These are phyloP conservation scores for Stagonosporopsis vannaccii DNA, from an alignment of 2,329 filamentous ascomycete species.

Conservation along the genomic window DNA sequence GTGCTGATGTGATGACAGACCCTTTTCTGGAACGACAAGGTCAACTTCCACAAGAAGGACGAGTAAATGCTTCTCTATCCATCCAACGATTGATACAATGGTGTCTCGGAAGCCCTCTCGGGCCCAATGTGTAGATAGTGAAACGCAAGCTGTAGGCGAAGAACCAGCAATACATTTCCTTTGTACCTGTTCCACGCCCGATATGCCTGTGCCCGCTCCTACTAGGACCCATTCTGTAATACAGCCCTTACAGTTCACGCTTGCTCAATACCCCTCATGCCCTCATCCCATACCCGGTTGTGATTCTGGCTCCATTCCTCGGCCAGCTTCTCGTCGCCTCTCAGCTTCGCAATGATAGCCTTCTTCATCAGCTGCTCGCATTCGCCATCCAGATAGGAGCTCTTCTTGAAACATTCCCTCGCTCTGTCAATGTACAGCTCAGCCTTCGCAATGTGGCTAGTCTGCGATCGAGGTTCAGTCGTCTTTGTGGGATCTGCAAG, in stretches of 20 bases:
- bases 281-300: slow-evolving; percentile 46
- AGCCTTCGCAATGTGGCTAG: slow-evolving; percentile 38
- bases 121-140: slow-evolving; percentile 37
- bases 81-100: slow-evolving; percentile 10
- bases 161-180: slow-evolving; percentile 44
- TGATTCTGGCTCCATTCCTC: slow-evolving; percentile 49
- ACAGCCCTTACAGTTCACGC: background rate
- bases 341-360: slow-evolving; percentile 74
- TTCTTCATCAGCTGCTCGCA: slow-evolving; percentile 85
- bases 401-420: slow-evolving; percentile 62
- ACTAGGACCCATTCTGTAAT: slow-evolving; percentile 2
- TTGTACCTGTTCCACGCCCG: slow-evolving; percentile 28
- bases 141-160: slow-evolving; percentile 28
- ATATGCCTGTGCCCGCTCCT: slow-evolving; percentile 1
- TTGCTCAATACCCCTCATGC: slow-evolving; percentile 23
- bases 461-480: slow-evolving; percentile 23
- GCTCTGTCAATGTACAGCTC: slow-evolving; percentile 48
- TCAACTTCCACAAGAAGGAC: slow-evolving; percentile 96
- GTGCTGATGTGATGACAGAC: slow-evolving; percentile 45
- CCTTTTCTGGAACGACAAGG: slow-evolving; percentile 82
- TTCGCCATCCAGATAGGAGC: slow-evolving; percentile 74
- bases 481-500: slow-evolving; percentile 64
- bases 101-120: slow-evolving; percentile 18
- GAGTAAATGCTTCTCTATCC: slow-evolving; percentile 57
- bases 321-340: slow-evolving; percentile 53